A percentile compares a stretch with the other conserved stretches of the same genome.
phyloP scores from a whole-genome alignment of 1,284 basidiomycete species.

The Leucoagaricus sp. region DNA sequence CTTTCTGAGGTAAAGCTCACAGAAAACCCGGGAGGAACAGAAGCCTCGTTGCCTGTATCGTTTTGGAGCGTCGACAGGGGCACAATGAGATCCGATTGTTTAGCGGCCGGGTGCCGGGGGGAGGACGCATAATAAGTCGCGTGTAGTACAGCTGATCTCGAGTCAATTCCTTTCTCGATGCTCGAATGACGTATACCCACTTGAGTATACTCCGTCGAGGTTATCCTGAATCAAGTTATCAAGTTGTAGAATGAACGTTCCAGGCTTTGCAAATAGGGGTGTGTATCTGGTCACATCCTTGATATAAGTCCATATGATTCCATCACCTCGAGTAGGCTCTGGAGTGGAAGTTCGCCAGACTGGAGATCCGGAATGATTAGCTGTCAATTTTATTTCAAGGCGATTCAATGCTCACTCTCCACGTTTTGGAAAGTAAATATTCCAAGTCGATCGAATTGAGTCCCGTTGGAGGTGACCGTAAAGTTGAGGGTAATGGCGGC shows the following conservation, averaged over 20 bases:
- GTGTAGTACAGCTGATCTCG: conserved; percentile 54
- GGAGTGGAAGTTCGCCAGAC: conserved; percentile 83
- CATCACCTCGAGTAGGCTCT: conserved; percentile 65
- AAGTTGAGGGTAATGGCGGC: conserved; percentile 74
- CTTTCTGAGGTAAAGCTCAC: conserved; percentile 37
- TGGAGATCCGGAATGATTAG: conserved; percentile 17
- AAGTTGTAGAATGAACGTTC: conserved; percentile 70
- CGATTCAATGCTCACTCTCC: conserved; percentile 53
- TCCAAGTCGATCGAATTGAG: conserved; percentile 74
- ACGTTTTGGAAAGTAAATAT: conserved; percentile 76
- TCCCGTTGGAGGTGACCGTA: conserved; percentile 77
- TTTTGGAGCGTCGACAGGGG: conserved; percentile 67
- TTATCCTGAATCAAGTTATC: conserved; percentile 64
- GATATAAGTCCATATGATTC: conserved; percentile 78
- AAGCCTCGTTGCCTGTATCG: conserved; percentile 64
- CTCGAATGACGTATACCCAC: conserved; percentile 34
- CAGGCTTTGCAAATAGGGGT: conserved; percentile 66
- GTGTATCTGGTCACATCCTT: conserved; percentile 77
- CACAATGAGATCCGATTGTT: conserved; percentile 63
- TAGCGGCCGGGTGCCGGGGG: conserved; percentile 51
- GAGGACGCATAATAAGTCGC: conserved; percentile 74
- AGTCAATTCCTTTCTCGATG: background rate
- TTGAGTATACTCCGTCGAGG: conserved; percentile 68
- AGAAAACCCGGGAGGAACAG: conserved; percentile 72
- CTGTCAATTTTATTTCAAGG: background rate